Evolutionary conservation across 140 eudicot genomes (phyloP).

Genomic region (Anethum foeniculum): DNA sequence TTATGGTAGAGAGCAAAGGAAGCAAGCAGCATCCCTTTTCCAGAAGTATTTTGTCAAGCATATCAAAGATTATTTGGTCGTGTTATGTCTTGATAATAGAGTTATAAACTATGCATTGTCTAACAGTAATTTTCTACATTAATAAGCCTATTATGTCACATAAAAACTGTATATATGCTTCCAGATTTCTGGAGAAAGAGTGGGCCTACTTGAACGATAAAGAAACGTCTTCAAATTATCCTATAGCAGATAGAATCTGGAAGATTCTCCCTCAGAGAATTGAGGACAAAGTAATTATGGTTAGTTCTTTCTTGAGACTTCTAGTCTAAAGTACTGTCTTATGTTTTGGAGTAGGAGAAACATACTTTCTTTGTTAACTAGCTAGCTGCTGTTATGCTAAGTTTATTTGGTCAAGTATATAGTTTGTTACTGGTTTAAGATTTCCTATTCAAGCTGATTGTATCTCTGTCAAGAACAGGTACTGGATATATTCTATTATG

Average conservation of each 20-base stretch:
- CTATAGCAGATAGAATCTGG: constrained; percentile 43
- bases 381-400: not conserved
- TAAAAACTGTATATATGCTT: constrained; percentile 14
- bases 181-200: constrained; percentile 66
- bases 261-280: constrained; percentile 45
- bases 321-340: not conserved
- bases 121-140: not conserved
- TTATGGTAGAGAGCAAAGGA: not conserved
- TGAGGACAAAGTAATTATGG: constrained; percentile 40
- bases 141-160: not conserved
- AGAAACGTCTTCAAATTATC: constrained; percentile 31
- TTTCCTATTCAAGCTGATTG: not conserved
- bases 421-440: not conserved
- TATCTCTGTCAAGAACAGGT: not conserved
- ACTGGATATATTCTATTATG: not conserved
- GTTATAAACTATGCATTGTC: constrained; percentile 7
- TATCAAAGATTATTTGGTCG: not conserved
- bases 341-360: not conserved
- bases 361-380: not conserved
- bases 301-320: constrained; percentile 27
- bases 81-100: not conserved
- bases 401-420: not conserved
- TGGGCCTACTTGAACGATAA: constrained; percentile 50
- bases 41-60: not conserved
- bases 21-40: not conserved